A percentile compares a stretch with the other conserved stretches of the same genome.
phyloP scores from a whole-genome alignment of 768 basidiomycete genomes.

The Termitomyces sp. region DNA sequence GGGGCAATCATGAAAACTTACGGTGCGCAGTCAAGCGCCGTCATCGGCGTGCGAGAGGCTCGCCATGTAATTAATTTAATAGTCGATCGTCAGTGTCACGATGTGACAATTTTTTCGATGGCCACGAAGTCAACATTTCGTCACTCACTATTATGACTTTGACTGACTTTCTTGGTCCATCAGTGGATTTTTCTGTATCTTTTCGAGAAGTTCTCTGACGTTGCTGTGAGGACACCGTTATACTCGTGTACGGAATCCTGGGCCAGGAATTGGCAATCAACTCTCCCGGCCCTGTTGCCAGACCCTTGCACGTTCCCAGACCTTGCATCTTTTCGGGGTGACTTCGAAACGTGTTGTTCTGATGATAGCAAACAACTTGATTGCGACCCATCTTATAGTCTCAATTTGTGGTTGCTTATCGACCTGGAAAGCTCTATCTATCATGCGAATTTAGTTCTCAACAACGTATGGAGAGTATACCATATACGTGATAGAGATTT shows the following conservation, averaged over 20 bases:
- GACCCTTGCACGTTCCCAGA: not conserved
- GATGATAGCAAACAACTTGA: not conserved
- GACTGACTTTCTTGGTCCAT: not conserved
- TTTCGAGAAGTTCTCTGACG: not conserved
- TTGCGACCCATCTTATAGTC: not conserved
- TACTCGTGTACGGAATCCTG: not conserved
- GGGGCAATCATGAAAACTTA: not conserved
- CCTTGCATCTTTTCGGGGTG: not conserved
- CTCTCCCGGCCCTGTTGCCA: not conserved
- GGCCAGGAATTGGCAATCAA: not conserved
- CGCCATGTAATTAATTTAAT: not conserved
- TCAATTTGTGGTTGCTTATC: not conserved
- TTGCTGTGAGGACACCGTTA: not conserved
- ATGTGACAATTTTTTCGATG: not conserved
- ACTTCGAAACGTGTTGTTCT: not conserved
- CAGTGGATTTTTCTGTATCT: not conserved
- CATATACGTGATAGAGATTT: too few species aligned
- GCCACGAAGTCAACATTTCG: too few species aligned
- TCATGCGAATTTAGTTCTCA: not conserved
- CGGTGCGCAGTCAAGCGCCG: conserved; percentile 4
- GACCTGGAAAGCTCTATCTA: too few species aligned
- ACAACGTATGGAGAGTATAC: too few species aligned
- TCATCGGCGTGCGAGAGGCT: conserved; percentile 7
- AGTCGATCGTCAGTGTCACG: not conserved
- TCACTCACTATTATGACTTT: too few species aligned